phyloP scores from a whole-genome alignment of 495 filamentous ascomycete species.

The Penicillium alfredii region DNA sequence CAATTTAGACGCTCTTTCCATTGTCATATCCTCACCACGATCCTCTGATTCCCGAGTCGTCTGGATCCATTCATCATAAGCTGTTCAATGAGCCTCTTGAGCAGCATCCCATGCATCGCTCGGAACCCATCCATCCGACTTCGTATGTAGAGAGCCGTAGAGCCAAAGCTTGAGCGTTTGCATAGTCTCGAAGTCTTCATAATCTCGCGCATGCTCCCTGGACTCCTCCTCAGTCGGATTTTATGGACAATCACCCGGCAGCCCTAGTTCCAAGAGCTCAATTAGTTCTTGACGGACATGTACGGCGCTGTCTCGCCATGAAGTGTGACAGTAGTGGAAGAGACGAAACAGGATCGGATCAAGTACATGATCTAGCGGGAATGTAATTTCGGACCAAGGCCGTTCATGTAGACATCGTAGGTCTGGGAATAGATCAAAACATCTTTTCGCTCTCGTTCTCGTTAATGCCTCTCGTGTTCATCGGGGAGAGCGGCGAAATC shows the following conservation, averaged over 20 bases:
- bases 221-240: conserved; percentile 26
- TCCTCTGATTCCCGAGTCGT: conserved; percentile 24
- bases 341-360: conserved; percentile 33
- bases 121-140: conserved; percentile 28
- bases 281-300: conserved; percentile 36
- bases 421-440: conserved; percentile 27
- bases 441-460: conserved; percentile 20
- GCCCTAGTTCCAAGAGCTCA: conserved; percentile 31
- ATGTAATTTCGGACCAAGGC: conserved; percentile 29
- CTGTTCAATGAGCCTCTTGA: conserved; percentile 25
- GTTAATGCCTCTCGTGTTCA: conserved; percentile 6
- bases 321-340: conserved; percentile 35
- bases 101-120: conserved; percentile 30
- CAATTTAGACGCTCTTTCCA: conserved; percentile 31
- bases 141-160: conserved; percentile 7
- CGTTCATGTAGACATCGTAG: conserved; percentile 33
- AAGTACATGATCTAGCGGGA: conserved; percentile 28
- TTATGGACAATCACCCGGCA: conserved; percentile 31
- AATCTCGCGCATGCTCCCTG: conserved; percentile 23
- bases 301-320: conserved; percentile 37
- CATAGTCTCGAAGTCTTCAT: conserved; percentile 31
- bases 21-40: conserved; percentile 20
- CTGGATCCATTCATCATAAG: conserved; percentile 28
- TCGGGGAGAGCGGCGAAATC: conserved; percentile 29
- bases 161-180: conserved; percentile 32